These are phyloP conservation scores for Penicillium malachiteum DNA, from an alignment of 495 filamentous ascomycete genomes.

Conservation along the genomic window DNA sequence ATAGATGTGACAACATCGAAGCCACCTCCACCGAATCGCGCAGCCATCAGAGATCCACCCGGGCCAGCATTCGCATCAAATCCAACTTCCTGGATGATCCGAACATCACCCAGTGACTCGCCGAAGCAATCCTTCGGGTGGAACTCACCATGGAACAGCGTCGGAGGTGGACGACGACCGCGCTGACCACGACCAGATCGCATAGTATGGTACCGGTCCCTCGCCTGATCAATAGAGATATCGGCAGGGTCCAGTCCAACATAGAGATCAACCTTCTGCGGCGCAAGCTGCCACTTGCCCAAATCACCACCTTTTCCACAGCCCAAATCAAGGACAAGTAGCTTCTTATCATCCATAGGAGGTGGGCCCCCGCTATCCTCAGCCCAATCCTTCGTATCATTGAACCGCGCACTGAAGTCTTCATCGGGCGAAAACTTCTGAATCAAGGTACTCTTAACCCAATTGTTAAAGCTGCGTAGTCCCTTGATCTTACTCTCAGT, in stretches of 20 bases:
- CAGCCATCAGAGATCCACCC: constrained; percentile 51
- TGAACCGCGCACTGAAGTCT: constrained; percentile 50
- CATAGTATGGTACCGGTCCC: constrained; percentile 79
- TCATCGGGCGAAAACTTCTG: constrained; percentile 93
- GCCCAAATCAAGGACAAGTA: constrained; percentile 87
- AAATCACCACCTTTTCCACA: constrained; percentile 97
- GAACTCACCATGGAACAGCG: constrained; percentile 80
- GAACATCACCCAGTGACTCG: constrained; percentile 72
- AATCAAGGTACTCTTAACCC: constrained; percentile 95
- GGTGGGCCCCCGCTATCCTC: constrained; percentile 52
- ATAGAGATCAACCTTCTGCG: constrained; percentile 80
- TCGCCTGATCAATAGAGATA: constrained; percentile 84
- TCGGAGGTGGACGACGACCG: constrained; percentile 55
- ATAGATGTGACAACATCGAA: constrained; percentile 98
- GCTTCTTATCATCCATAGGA: constrained; percentile 43
- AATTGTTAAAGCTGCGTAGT: constrained; percentile 93
- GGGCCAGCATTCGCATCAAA: constrained; percentile 69
- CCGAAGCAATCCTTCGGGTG: constrained; percentile 86
- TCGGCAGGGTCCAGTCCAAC: constrained; percentile 92
- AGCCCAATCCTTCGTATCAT: constrained; percentile 43
- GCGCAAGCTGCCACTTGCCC: constrained; percentile 90
- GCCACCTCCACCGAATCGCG: constrained; percentile 63
- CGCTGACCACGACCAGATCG: constrained; percentile 52
- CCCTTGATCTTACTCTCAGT: constrained; percentile 93
- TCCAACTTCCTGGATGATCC: constrained; percentile 77